Conservation (phyloP, 1,139 yeast genomes). For the Suhomyces taliae region DNA sequence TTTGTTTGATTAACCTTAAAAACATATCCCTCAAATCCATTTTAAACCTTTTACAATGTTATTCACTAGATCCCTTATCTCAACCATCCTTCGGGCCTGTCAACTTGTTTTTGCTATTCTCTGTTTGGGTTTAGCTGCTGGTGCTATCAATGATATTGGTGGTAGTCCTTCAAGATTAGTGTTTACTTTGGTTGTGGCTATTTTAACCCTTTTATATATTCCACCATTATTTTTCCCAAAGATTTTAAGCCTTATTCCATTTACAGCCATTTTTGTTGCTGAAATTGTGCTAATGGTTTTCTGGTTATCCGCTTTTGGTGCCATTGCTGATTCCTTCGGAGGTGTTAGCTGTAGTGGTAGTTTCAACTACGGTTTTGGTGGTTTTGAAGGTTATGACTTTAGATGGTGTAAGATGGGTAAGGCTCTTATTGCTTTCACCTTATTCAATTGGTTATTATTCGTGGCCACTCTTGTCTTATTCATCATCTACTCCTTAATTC, state of each 20-base stretch:
- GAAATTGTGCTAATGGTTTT: conserved; percentile 23
- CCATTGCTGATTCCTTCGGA: conserved; percentile 28
- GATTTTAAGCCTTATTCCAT: conserved; percentile 16
- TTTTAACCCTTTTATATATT: conserved; percentile 25
- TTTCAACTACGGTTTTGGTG: not conserved
- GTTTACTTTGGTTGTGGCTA: conserved; percentile 22
- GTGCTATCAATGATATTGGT: conserved; percentile 14
- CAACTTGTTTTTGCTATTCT: conserved; percentile 28
- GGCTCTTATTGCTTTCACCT: conserved; percentile 31
- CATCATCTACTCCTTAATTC: conserved; percentile 23
- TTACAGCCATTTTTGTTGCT: conserved; percentile 16
- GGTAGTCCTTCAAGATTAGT: conserved; percentile 17
- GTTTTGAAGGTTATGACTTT: not conserved
- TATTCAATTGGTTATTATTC: conserved; percentile 31
- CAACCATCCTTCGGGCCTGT: conserved; percentile 6
- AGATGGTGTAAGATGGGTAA: conserved; percentile 25
- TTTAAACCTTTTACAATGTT: not conserved
- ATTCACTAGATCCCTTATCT: conserved; percentile 1
- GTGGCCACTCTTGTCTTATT: conserved; percentile 22
- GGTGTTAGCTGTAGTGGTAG: conserved; percentile 17
- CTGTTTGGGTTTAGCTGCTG: conserved; percentile 28
- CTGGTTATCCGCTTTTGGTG: conserved; percentile 20
- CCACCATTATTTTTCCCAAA: conserved; percentile 16
- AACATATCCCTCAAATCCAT: not conserved
- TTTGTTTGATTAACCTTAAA: not conserved